Percentiles rank a stretch among this genome's conserved stretches.
These are phyloP conservation scores for Rhododendron mucronatum DNA, from an alignment of 148 eudicot species.

Conservation along the genomic window DNA sequence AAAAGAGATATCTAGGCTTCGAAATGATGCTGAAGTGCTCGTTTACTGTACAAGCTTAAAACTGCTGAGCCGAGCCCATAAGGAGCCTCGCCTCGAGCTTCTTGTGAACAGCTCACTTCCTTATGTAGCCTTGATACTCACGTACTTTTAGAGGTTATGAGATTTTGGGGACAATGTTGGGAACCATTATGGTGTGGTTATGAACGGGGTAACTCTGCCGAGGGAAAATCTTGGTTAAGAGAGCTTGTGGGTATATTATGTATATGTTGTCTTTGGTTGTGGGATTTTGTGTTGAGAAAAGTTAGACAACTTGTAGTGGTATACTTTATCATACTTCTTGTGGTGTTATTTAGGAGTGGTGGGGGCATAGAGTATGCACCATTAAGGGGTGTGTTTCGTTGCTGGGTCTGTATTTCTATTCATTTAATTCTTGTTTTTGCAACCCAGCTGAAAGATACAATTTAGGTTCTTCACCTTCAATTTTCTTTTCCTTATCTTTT, in stretches of 20 bases:
- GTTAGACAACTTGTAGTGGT: neutral
- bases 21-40: neutral
- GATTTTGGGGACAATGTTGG: neutral
- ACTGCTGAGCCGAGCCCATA: neutral
- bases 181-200: neutral
- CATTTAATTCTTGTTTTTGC: neutral
- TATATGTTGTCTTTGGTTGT: neutral
- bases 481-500: too few relatives aligned
- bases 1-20: too few relatives aligned
- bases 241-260: neutral
- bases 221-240: neutral
- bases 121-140: neutral
- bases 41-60: neutral
- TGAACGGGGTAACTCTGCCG: neutral
- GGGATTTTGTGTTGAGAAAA: neutral
- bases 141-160: neutral
- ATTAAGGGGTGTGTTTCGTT: neutral
- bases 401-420: neutral
- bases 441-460: neutral
- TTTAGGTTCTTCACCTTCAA: neutral
- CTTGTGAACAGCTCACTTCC: neutral
- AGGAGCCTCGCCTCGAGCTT: neutral
- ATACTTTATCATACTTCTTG: too few relatives aligned
- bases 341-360: too few relatives aligned
- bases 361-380: neutral